phyloP scores from a whole-genome alignment of 2,329 filamentous ascomycete genomes.

The Botrytis pseudocinerea region DNA sequence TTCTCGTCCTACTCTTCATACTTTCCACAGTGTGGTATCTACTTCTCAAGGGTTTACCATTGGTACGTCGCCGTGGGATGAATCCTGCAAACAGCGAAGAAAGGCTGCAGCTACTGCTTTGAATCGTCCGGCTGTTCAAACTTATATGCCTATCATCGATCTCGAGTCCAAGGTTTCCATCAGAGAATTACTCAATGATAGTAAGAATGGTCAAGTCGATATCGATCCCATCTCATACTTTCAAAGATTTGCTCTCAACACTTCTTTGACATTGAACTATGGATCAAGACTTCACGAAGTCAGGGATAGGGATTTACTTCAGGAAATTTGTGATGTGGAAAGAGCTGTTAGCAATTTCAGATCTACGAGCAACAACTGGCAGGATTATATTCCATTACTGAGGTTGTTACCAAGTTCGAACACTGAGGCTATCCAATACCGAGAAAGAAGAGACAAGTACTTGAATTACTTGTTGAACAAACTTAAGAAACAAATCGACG shows the following conservation, averaged over 20 bases:
- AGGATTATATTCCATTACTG: slow-evolving; percentile 78
- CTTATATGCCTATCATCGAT: slow-evolving; percentile 81
- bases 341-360: slow-evolving; percentile 74
- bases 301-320: slow-evolving; percentile 64
- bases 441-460: slow-evolving; percentile 67
- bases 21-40: slow-evolving; percentile 78
- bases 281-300: slow-evolving; percentile 70
- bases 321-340: slow-evolving; percentile 75
- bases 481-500: slow-evolving; percentile 60
- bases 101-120: slow-evolving; percentile 79
- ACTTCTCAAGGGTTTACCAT: slow-evolving; percentile 78
- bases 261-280: slow-evolving; percentile 76
- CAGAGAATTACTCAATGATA: slow-evolving; percentile 68
- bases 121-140: slow-evolving; percentile 73
- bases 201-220: slow-evolving; percentile 59
- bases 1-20: slow-evolving; percentile 75
- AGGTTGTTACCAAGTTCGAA: slow-evolving; percentile 64
- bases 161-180: slow-evolving; percentile 72
- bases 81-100: slow-evolving; percentile 73
- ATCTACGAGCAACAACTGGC: slow-evolving; percentile 80
- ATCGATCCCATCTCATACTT: slow-evolving; percentile 74
- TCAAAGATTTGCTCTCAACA: slow-evolving; percentile 75
- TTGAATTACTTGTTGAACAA: slow-evolving; percentile 59
- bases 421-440: slow-evolving; percentile 62
- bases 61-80: slow-evolving; percentile 81